A percentile compares a stretch with the other conserved stretches of the same genome.
Evolutionary conservation across 306 rosid genomes (phyloP).

Genomic region (Sicyos edulis): DNA sequence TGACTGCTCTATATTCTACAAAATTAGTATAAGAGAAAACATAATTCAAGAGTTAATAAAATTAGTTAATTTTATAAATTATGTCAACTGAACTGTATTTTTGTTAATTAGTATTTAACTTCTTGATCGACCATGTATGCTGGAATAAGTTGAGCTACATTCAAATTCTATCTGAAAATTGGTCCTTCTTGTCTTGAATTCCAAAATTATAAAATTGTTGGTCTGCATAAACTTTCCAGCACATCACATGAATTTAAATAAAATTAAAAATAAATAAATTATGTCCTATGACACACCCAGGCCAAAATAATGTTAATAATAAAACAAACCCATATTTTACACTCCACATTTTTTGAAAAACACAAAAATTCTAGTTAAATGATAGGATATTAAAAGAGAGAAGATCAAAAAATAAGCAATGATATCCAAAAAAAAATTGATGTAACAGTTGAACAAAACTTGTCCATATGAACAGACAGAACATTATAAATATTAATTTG

Average conservation of each 20-base stretch:
- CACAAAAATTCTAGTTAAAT: background rate
- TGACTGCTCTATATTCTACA: too few species aligned
- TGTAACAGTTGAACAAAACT: background rate
- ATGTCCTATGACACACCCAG: background rate
- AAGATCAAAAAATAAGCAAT: too few species aligned
- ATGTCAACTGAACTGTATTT: too few species aligned
- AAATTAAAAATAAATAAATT: too few species aligned
- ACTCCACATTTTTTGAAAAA: background rate
- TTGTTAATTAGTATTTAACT: too few species aligned
- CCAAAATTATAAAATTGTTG: conserved; percentile 10
- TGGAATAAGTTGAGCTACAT: too few species aligned
- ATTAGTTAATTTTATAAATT: too few species aligned
- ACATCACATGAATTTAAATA: conserved; percentile 6
- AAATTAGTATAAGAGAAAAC: too few species aligned
- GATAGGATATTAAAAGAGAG: background rate
- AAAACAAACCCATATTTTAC: background rate
- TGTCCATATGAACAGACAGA: background rate
- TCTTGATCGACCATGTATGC: too few species aligned
- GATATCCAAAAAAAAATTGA: too few species aligned
- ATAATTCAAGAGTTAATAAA: too few species aligned
- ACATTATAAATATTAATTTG: background rate
- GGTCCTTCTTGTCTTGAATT: background rate
- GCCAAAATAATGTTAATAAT: background rate
- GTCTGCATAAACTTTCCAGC: background rate
- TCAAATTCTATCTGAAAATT: too few species aligned